These are phyloP conservation scores for Solanum hybrid DNA, from an alignment of 305 asterid species.

Conservation along the genomic window DNA sequence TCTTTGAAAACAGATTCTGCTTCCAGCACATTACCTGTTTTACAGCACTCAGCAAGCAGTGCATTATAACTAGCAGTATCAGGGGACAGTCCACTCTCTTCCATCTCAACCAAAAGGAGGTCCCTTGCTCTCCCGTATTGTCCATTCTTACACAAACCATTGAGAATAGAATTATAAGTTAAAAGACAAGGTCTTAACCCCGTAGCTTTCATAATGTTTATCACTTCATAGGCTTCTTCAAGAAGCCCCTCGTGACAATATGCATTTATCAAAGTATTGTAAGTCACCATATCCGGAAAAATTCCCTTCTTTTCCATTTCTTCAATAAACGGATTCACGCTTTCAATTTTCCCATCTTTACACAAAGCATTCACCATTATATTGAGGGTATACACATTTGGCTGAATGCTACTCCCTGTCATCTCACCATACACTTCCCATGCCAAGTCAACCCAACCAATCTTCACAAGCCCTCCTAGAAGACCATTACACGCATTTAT, in stretches of 20 bases:
- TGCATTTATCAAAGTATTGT: constrained; percentile 57
- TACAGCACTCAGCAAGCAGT: constrained; percentile 49
- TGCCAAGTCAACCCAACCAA: constrained; percentile 71
- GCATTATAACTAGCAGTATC: constrained; percentile 50
- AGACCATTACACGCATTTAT: constrained; percentile 64
- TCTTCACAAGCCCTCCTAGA: constrained; percentile 61
- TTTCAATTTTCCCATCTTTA: constrained; percentile 44
- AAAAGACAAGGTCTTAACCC: constrained; percentile 47
- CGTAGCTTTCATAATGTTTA: constrained; percentile 37
- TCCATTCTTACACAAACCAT: constrained; percentile 56
- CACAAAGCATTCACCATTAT: constrained; percentile 66
- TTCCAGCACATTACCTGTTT: constrained; percentile 33
- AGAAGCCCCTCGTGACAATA: constrained; percentile 44
- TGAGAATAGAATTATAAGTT: constrained; percentile 52
- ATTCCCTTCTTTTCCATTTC: constrained; percentile 54
- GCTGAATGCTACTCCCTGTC: constrained; percentile 24
- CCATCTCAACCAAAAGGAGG: constrained; percentile 32
- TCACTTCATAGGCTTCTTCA: constrained; percentile 32
- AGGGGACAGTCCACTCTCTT: constrained; percentile 34
- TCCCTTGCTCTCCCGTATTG: constrained; percentile 38
- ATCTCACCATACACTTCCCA: constrained; percentile 43
- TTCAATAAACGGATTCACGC: constrained; percentile 23
- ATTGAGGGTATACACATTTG: constrained; percentile 64
- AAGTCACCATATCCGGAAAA: constrained; percentile 54
- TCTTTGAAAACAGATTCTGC: constrained; percentile 38